Evolutionary conservation across 2,329 filamentous ascomycete genomes (phyloP), one percentile per base, ranked within the genome.

Genomic region (Clonostachys byssicola): DNA sequence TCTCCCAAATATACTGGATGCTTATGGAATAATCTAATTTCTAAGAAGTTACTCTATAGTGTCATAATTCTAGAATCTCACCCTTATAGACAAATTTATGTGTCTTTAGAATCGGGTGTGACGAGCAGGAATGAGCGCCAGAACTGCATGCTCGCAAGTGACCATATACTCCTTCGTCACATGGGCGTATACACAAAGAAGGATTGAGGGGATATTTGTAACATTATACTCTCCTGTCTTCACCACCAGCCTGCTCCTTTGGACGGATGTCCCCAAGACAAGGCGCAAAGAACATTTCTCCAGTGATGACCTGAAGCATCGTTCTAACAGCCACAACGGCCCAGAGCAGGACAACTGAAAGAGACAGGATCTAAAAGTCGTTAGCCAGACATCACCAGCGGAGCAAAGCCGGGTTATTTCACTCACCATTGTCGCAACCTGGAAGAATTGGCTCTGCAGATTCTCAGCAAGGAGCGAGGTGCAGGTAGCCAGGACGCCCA

Each of bases 271-370:
- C 60, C 49, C 67, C 66, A 40, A 74, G 53, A 46, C 72, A 74
- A 2, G 72, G 71, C 0, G 71, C 72, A 45, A 68, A 62, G 53
- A 74, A 72, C 52, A 75, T 68, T 36, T 73, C 66, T 13, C 71
- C 70, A 0, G 62, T 66, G 2, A 63, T 47, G 9, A 57, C 70
- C 44, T 67, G 53, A n/a, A 60, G 61, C 5, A 66, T 17, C 1
- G 72, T 75, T 44, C 66, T 60, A 5, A 52, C 45, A 4, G 66
- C 63, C 8, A 75, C 70, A 12, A 74, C 53, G 30, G 64, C 49
- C 72, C 72, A 75, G 3, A 75, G 59, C 10, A 67, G 46, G 14
- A 72, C 56, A 2, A 74, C 71, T 1, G 61, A 57, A 2, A 70
- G 51, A 1, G 70, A 71, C 33, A 72, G 60, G 40, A 73, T 65